Base-by-base conservation (phyloP, 2,329 filamentous ascomycete genomes). In the Bertia moriformis region DNA sequence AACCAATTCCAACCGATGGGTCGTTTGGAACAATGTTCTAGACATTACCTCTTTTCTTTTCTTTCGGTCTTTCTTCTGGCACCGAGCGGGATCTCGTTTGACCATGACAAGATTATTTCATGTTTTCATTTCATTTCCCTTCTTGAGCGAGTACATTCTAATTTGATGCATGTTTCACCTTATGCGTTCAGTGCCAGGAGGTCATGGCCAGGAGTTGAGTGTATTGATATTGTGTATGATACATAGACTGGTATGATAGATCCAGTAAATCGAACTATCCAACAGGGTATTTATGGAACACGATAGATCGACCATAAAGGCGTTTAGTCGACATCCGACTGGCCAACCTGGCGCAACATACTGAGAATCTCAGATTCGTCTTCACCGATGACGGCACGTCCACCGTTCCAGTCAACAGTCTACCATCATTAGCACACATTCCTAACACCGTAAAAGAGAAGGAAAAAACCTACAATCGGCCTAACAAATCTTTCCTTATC, bases 321-420 rank as follows among this genome's bases (percentile, higher is more conserved):
- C 10, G 24, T 18, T 17, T 35, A 35, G 15, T 35, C 15, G 10
- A 12, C 15, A 18, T 10, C 10, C n/a, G n/a, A n/a, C n/a, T n/a
- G n/a, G n/a, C n/a, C n/a, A 7, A 35, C 10, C 32, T 35, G 32
- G 15, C 15, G 32, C 39, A 95, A 60, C 59, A 94, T 68, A 60
- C 82, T 86, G 53, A 94, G 60, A 44, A 96, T 95, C 63, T 89
- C 83, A 14, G 86, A 93, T 63, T 94, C 80, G 46, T 83, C 78
- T 38, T 83, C 84, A 15, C 85, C 84, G 18, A 74, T 65, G 62
- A 83, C 66, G 37, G 79, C 89, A 57, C 77, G 83, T 46, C 88
- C 91, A 57, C 89, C 88, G 55, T 82, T 85, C 91, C 91, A 96
- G 57, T 96, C 89, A 39, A 96, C 89, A 42, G 81, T 62, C 71